These are phyloP conservation scores for Leccinum uliginosum DNA, from an alignment of 768 basidiomycete genomes.

Conservation along the genomic window DNA sequence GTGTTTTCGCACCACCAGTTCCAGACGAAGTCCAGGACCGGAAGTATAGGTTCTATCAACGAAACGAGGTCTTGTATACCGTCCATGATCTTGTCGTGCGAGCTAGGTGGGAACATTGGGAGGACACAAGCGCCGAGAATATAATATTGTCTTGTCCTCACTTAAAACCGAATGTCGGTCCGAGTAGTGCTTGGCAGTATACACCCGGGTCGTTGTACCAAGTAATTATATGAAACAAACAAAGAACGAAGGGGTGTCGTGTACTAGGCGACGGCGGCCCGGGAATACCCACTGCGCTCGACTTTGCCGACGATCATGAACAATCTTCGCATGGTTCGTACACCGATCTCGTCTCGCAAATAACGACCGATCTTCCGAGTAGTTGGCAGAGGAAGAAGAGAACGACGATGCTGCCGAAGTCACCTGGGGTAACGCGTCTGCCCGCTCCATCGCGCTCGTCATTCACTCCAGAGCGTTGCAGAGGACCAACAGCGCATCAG, in stretches of 20 bases:
- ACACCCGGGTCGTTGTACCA: too few relatives aligned
- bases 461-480: conserved; percentile 19
- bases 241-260: too few relatives aligned
- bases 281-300: not conserved
- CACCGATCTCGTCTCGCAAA: not conserved
- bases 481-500: conserved; percentile 91
- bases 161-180: too few relatives aligned
- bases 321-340: conserved; percentile 55
- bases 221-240: too few relatives aligned
- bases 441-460: not conserved
- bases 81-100: conserved; percentile 6
- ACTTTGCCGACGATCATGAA: conserved; percentile 24
- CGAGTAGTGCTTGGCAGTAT: too few relatives aligned
- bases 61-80: conserved; percentile 1
- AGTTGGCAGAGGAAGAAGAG: conserved; percentile 79
- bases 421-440: conserved; percentile 65
- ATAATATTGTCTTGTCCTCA: too few relatives aligned
- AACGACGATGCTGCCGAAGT: conserved; percentile 71
- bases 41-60: conserved; percentile 7
- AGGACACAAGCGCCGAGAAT: too few relatives aligned
- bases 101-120: not conserved
- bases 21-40: conserved; percentile 3
- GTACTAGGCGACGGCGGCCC: too few relatives aligned
- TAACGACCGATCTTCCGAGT: too few relatives aligned
- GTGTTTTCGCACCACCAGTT: conserved; percentile 14